These are phyloP conservation scores for Ophiostoma pallidulum DNA, from an alignment of 2,329 filamentous ascomycete genomes.

Conservation along the genomic window DNA sequence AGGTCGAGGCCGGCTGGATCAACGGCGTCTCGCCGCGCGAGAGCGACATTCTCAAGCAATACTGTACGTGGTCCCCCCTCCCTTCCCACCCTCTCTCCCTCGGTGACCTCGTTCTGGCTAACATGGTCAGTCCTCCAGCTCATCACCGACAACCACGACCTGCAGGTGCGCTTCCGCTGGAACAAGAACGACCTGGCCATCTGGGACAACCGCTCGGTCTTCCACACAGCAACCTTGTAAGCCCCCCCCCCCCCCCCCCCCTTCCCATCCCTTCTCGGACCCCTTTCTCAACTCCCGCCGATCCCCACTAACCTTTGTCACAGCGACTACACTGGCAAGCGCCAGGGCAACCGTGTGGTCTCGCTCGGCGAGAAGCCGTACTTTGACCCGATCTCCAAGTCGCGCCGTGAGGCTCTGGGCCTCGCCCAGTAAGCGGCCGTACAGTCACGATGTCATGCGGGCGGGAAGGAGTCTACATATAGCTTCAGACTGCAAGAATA, in stretches of 20 bases:
- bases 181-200: constrained; percentile 23
- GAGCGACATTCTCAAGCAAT: constrained; percentile 21
- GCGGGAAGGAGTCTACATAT: too few species aligned
- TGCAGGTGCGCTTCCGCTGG: constrained; percentile 25
- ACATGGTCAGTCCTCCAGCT: constrained; percentile 20
- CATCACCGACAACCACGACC: constrained; percentile 23
- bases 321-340: constrained; percentile 22
- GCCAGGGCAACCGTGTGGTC: constrained; percentile 24
- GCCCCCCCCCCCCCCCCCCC: neutral
- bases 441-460: too few species aligned
- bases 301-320: too few species aligned
- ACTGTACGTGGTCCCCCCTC: constrained; percentile 14
- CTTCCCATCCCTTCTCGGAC: neutral
- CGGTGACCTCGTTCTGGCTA: neutral
- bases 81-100: neutral
- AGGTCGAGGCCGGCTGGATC: constrained; percentile 22
- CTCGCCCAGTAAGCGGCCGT: neutral
- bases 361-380: constrained; percentile 24
- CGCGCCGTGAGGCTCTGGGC: constrained; percentile 21
- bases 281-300: neutral
- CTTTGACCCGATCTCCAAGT: constrained; percentile 21
- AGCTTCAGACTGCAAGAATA: too few species aligned
- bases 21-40: constrained; percentile 27
- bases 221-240: constrained; percentile 24
- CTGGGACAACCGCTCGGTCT: constrained; percentile 25